Evolutionary conservation across 1,284 basidiomycete genomes (phyloP).

Genomic region (Microbotryum silenes-acaulis): DNA sequence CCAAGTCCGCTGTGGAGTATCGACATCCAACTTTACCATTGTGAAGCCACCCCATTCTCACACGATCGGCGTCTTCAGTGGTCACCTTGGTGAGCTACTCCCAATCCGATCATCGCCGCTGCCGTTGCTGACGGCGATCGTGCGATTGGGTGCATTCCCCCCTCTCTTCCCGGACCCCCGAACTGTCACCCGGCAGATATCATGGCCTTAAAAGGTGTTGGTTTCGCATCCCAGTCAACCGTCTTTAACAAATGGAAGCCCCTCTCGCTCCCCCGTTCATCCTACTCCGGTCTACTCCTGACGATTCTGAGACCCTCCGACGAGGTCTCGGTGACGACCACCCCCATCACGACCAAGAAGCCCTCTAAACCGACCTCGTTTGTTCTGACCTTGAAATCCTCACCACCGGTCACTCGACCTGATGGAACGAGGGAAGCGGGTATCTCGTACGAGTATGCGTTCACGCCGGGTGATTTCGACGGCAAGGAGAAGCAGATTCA

Average conservation of each 20-base stretch:
- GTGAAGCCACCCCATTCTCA: constrained; percentile 18
- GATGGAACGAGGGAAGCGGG: constrained; percentile 43
- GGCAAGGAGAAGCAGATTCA: constrained; percentile 19
- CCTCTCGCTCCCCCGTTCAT: constrained; percentile 32
- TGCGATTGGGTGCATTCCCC: constrained; percentile 36
- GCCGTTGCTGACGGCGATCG: constrained; percentile 11
- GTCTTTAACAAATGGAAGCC: constrained; percentile 30
- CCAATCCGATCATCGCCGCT: not conserved
- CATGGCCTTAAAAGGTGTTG: constrained; percentile 47
- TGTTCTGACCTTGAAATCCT: constrained; percentile 44
- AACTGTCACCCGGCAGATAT: constrained; percentile 39
- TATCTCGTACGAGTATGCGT: constrained; percentile 44
- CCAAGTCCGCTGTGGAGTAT: constrained; percentile 44
- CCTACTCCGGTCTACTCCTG: constrained; percentile 35
- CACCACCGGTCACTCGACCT: constrained; percentile 35
- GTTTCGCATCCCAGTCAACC: constrained; percentile 47
- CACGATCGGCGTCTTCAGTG: constrained; percentile 23
- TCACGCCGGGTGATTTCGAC: constrained; percentile 28
- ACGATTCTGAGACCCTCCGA: constrained; percentile 11
- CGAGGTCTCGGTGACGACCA: constrained; percentile 23
- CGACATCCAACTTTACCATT: constrained; percentile 41
- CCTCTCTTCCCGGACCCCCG: not conserved
- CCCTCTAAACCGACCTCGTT: constrained; percentile 34
- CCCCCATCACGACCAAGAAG: not conserved
- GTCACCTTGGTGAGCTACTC: constrained; percentile 24